A percentile compares a stretch with the other conserved stretches of the same genome.
phyloP scores from a whole-genome alignment of 257 asterid species.

The Solanum chilense region DNA sequence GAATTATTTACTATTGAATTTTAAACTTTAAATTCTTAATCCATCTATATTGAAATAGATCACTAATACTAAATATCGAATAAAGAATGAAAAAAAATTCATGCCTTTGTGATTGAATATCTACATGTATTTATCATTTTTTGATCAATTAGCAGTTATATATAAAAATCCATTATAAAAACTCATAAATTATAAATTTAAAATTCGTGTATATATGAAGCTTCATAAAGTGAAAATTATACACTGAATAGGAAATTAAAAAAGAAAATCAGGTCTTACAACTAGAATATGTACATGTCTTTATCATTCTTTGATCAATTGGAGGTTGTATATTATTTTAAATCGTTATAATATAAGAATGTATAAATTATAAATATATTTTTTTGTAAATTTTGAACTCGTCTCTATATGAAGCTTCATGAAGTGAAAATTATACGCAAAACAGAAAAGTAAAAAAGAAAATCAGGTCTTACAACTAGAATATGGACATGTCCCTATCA shows the following conservation, averaged over 20 bases:
- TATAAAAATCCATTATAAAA: background rate
- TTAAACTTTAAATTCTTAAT: background rate
- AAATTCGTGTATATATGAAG: background rate
- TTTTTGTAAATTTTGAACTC: background rate
- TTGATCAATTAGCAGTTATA: background rate
- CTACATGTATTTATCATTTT: background rate
- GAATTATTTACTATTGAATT: background rate
- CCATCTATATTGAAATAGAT: too few relatives aligned
- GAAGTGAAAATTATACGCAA: background rate
- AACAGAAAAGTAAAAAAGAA: background rate
- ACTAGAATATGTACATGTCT: background rate
- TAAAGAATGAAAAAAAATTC: background rate
- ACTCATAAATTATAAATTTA: background rate
- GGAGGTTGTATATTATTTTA: background rate
- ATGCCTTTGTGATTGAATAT: background rate
- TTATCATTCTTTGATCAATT: background rate
- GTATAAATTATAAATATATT: background rate
- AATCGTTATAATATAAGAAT: background rate
- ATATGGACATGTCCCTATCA: background rate
- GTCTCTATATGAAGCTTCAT: background rate
- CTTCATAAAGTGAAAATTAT: background rate
- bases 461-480: background rate
- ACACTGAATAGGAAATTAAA: background rate
- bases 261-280: background rate
- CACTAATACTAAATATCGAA: background rate